These are phyloP conservation scores for Saccharomyces eubayanus DNA, from an alignment of 805 yeast species.

Conservation along the genomic window DNA sequence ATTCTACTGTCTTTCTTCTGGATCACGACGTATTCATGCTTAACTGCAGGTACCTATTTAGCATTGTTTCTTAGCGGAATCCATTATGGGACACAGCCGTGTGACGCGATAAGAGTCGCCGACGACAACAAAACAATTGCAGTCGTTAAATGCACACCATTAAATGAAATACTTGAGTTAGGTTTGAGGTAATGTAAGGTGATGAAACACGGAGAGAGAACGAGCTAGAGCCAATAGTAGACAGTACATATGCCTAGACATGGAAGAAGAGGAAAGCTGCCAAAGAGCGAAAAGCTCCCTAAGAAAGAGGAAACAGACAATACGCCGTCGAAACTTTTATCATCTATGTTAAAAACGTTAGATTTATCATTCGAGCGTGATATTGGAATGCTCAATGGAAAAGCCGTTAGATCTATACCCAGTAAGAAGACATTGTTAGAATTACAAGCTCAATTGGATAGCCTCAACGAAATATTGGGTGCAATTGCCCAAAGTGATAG, in stretches of 20 bases:
- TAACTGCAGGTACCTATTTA: neutral
- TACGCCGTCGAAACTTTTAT: slow-evolving; percentile 37
- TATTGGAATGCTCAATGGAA: slow-evolving; percentile 56
- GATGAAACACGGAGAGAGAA: neutral
- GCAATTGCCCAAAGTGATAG: slow-evolving; percentile 19
- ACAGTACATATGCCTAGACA: slow-evolving; percentile 15
- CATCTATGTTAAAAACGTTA: slow-evolving; percentile 45
- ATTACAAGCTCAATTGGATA: slow-evolving; percentile 33
- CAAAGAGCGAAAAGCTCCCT: slow-evolving; percentile 7
- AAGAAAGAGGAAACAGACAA: slow-evolving; percentile 24
- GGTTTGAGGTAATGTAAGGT: neutral
- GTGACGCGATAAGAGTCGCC: neutral
- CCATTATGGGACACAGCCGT: neutral
- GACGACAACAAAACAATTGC: neutral
- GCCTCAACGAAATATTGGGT: slow-evolving; percentile 16
- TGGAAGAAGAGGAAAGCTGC: slow-evolving; percentile 24
- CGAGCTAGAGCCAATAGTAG: neutral
- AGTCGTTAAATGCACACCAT: neutral
- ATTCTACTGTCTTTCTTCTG: neutral
- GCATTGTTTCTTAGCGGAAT: neutral
- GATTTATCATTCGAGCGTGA: slow-evolving; percentile 49
- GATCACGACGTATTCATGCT: neutral
- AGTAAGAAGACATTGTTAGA: slow-evolving; percentile 35
- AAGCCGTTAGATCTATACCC: slow-evolving; percentile 39
- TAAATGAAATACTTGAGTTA: neutral